These are phyloP conservation scores for Ogataea naganishii DNA, from an alignment of 805 yeast genomes.

Conservation along the genomic window DNA sequence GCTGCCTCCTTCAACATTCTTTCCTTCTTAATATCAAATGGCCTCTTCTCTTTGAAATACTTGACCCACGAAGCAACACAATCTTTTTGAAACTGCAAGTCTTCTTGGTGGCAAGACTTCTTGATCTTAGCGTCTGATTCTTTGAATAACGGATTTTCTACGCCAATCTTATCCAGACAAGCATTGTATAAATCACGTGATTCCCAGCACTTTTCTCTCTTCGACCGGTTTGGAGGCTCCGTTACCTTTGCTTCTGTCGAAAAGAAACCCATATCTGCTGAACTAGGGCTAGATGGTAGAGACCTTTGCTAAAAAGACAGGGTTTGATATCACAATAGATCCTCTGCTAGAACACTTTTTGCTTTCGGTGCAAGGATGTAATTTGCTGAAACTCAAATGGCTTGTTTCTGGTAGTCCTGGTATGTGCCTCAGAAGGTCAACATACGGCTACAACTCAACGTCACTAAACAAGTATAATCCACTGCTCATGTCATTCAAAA, in stretches of 20 bases:
- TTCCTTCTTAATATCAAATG: constrained; percentile 63
- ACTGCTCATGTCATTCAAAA: too few species aligned
- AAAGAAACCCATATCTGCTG: constrained; percentile 42
- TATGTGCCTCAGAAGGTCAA: too few species aligned
- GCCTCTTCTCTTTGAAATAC: constrained; percentile 86
- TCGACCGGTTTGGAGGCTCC: constrained; percentile 45
- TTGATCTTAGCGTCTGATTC: constrained; percentile 37
- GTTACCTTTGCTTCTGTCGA: constrained; percentile 21
- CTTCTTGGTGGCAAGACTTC: constrained; percentile 47
- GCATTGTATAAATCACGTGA: constrained; percentile 69
- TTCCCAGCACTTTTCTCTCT: constrained; percentile 83
- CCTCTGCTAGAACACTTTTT: too few species aligned
- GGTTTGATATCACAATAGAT: too few species aligned
- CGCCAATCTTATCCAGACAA: constrained; percentile 62
- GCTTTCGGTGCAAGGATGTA: too few species aligned
- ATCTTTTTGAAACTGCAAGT: constrained; percentile 53
- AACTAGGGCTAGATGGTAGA: too few species aligned
- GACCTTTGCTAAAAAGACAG: too few species aligned
- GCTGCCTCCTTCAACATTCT: constrained; percentile 63
- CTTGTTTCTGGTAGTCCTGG: too few species aligned
- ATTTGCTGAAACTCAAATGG: too few species aligned
- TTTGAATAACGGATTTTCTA: constrained; percentile 63
- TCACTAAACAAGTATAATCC: too few species aligned
- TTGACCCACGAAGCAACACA: constrained; percentile 86
- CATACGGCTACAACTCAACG: too few species aligned